Evolutionary conservation across 2,329 filamentous ascomycete genomes (phyloP).

Genomic region (Phaeosphaeria sp.): DNA sequence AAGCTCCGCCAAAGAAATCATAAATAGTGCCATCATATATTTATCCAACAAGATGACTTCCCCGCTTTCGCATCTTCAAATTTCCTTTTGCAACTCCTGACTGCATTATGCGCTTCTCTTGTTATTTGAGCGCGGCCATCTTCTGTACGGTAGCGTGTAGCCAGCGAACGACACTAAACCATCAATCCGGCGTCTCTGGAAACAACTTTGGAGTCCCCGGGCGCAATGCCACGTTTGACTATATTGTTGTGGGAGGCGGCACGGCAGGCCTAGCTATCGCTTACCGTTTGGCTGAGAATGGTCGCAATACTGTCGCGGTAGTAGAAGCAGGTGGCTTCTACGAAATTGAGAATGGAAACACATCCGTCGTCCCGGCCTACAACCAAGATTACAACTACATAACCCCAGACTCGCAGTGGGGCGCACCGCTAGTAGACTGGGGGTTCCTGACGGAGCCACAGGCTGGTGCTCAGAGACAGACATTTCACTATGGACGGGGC

Average conservation of each 20-base stretch:
- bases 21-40: not conserved
- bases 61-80: not conserved
- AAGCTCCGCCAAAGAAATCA: not conserved
- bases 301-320: too few species aligned
- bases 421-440: slow-evolving; percentile 33
- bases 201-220: not conserved
- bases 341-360: too few species aligned
- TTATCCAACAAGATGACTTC: not conserved
- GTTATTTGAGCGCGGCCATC: not conserved
- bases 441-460: slow-evolving; percentile 37
- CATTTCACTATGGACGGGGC: slow-evolving; percentile 35
- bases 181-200: not conserved
- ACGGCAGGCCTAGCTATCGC: not conserved
- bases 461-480: slow-evolving; percentile 17
- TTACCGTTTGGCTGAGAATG: too few species aligned
- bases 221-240: not conserved
- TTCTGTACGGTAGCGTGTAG: not conserved
- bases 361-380: slow-evolving; percentile 6
- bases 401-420: slow-evolving; percentile 21
- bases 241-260: slow-evolving; percentile 3
- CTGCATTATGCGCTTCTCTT: not conserved
- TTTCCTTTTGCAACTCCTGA: not conserved
- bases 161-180: not conserved
- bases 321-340: too few species aligned
- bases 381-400: slow-evolving; percentile 2